phyloP scores from a whole-genome alignment of 2,329 filamentous ascomycete species.

The Nigrospora osmanthi region DNA sequence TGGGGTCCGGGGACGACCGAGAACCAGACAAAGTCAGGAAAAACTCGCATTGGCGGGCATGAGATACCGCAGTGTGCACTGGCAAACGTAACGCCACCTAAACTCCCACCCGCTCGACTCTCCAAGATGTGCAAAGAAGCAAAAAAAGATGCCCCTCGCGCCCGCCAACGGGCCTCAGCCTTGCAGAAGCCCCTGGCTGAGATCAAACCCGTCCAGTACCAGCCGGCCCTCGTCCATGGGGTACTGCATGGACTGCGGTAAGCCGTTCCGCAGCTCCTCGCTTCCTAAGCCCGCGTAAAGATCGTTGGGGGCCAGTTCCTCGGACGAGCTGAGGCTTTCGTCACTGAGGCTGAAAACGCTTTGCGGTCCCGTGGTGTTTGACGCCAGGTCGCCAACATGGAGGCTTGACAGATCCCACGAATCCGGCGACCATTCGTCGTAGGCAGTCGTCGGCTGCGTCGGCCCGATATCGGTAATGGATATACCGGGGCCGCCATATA shows the following conservation, averaged over 20 bases:
- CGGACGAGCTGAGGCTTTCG: slow-evolving; percentile 48
- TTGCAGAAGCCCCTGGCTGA: slow-evolving; percentile 12
- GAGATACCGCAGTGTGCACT: too few relatives aligned
- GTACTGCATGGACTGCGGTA: slow-evolving; percentile 14
- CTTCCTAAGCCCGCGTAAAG: slow-evolving; percentile 34
- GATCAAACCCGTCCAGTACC: slow-evolving; percentile 13
- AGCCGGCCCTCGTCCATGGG: slow-evolving; percentile 11
- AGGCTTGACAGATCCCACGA: slow-evolving; percentile 47
- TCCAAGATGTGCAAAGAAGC: too few relatives aligned
- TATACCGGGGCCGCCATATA: slow-evolving; percentile 60
- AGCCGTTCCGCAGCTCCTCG: slow-evolving; percentile 25
- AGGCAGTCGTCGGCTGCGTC: slow-evolving; percentile 15
- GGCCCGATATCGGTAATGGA: slow-evolving; percentile 28
- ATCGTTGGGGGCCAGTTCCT: slow-evolving; percentile 40
- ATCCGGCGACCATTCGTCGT: slow-evolving; percentile 47
- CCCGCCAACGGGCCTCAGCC: too few relatives aligned
- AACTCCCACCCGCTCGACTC: too few relatives aligned
- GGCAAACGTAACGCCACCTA: too few relatives aligned
- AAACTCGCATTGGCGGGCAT: too few relatives aligned
- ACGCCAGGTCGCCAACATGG: slow-evolving; percentile 39
- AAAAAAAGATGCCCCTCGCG: too few relatives aligned
- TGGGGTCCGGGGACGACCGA: too few relatives aligned
- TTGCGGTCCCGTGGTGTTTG: slow-evolving; percentile 34
- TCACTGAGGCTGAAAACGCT: slow-evolving; percentile 50
- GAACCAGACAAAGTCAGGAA: too few relatives aligned